Evolutionary conservation across 768 basidiomycete genomes (phyloP).

Genomic region (Rhizopogon vinicolor): DNA sequence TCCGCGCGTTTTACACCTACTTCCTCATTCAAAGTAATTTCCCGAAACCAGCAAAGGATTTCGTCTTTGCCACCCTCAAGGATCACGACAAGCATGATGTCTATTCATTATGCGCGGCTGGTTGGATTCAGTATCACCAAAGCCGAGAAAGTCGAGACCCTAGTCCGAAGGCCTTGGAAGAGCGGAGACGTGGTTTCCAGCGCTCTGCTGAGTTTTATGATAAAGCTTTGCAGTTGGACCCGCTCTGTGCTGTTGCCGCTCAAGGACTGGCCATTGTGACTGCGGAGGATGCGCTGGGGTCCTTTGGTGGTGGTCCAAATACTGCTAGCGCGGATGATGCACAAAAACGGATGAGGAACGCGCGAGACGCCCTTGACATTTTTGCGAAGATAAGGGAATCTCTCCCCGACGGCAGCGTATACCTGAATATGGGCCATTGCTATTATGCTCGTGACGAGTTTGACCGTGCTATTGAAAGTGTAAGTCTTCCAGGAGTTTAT

Average conservation of each 20-base stretch:
- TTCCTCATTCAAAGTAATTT: constrained; percentile 82
- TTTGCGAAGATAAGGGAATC: constrained; percentile 91
- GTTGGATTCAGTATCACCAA: constrained; percentile 81
- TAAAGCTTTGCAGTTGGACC: constrained; percentile 82
- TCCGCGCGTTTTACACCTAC: constrained; percentile 91
- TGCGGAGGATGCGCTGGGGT: constrained; percentile 86
- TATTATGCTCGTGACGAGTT: constrained; percentile 91
- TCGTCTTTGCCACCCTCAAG: constrained; percentile 85
- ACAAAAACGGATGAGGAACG: constrained; percentile 61
- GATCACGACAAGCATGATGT: constrained; percentile 84
- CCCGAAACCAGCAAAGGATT: constrained; percentile 74
- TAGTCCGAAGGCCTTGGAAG: constrained; percentile 43
- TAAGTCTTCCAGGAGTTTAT: constrained; percentile 34
- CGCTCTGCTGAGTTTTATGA: constrained; percentile 90
- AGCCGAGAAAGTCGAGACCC: constrained; percentile 80
- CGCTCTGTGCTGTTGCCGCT: constrained; percentile 86
- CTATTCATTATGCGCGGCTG: constrained; percentile 88
- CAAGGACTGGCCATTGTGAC: constrained; percentile 93
- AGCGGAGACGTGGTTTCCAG: constrained; percentile 73
- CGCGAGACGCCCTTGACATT: constrained; percentile 83
- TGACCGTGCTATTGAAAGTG: constrained; percentile 94
- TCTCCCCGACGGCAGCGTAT: constrained; percentile 77
- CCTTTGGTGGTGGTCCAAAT: constrained; percentile 48
- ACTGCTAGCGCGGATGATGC: constrained; percentile 56
- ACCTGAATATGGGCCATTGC: constrained; percentile 96